Evolutionary conservation across 495 filamentous ascomycete genomes (phyloP), one percentile per base, ranked within the genome.

Genomic region (Saxispiralis lemnorum): DNA sequence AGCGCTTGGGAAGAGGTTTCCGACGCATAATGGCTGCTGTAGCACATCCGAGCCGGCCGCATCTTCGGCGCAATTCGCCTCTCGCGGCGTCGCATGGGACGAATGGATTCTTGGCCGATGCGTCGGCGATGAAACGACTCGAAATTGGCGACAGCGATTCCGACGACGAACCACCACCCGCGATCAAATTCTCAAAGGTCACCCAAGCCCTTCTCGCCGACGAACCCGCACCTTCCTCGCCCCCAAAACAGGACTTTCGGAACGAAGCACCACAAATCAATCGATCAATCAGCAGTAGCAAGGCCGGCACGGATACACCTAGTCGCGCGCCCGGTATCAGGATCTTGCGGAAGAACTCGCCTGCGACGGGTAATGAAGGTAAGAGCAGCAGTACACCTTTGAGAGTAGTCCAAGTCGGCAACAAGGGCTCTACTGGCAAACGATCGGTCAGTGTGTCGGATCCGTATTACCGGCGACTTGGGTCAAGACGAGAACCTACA

Each of bases 121-220:
- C 57, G 42, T 51, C 51, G 7, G 47, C 53, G 45, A 40, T 61
- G 39, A 58, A 59, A 38, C 49, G 55, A 33, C 57, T 65, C 28
- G 45, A 54, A 30, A 51, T 60, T 32, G 59, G 60, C 43, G 62
- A 62, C 48, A 58, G 53, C 35, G 49, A 51, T 17, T 62, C 59
- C 10, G 62, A 65, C 45, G 60, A 61, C 41, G 62, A 65, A 34
- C 51, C 56, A 4, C 59, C 58, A 12, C 57, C 56, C 17, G 52
- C 57, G 13, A 59, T 61, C 51, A 60, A 62, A 39, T 55, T 65
- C 28, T 62, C 56, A 38, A 59, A 60, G n/a, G 42, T 59, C 30
- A 62, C 60, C 18, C 57, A 58, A 30, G 60, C 61, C 13, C 39
- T 64, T 10, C 47, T 64, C 43, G 60, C 51, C n/a, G 51, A 59